Percentiles rank a stretch among this genome's conserved stretches.
Conservation (phyloP, 768 basidiomycete genomes). For the Amanita pallidorosea region DNA sequence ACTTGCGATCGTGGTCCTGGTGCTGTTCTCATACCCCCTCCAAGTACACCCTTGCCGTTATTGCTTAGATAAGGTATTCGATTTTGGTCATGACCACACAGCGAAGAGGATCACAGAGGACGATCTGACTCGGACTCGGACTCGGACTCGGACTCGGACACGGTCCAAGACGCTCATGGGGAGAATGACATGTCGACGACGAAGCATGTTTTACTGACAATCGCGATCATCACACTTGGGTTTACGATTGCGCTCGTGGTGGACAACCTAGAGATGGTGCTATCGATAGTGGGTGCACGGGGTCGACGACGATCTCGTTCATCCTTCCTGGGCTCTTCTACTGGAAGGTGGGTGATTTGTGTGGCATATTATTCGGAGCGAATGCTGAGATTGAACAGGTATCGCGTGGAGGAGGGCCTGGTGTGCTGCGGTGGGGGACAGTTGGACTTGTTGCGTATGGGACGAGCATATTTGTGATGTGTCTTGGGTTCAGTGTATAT, state of each 20-base stretch:
- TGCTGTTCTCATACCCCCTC: constrained; percentile 88
- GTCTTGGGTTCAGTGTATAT: constrained; percentile 75
- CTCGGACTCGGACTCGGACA: constrained; percentile 30
- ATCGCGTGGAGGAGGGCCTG: constrained; percentile 51
- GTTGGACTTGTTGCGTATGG: constrained; percentile 71
- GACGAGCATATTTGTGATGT: constrained; percentile 71
- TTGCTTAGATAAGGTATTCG: constrained; percentile 86
- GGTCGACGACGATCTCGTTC: constrained; percentile 94
- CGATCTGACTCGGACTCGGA: constrained; percentile 26
- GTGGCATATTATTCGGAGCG: neutral
- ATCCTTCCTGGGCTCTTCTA: constrained; percentile 91
- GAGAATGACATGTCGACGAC: constrained; percentile 50
- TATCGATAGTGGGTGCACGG: constrained; percentile 94
- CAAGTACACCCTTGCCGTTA: constrained; percentile 92
- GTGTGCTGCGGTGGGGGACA: constrained; percentile 41
- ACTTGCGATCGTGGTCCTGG: constrained; percentile 82
- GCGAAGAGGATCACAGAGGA: constrained; percentile 19
- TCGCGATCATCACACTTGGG: constrained; percentile 48
- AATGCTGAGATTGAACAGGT: constrained; percentile 30
- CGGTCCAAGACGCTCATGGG: constrained; percentile 41
- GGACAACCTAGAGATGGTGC: constrained; percentile 69
- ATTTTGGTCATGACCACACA: constrained; percentile 21
- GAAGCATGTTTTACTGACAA: constrained; percentile 64
- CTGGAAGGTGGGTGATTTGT: constrained; percentile 53
- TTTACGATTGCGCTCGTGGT: constrained; percentile 74